phyloP scores from a whole-genome alignment of 164 flowering plant species.

The Dillenia turbinata region DNA sequence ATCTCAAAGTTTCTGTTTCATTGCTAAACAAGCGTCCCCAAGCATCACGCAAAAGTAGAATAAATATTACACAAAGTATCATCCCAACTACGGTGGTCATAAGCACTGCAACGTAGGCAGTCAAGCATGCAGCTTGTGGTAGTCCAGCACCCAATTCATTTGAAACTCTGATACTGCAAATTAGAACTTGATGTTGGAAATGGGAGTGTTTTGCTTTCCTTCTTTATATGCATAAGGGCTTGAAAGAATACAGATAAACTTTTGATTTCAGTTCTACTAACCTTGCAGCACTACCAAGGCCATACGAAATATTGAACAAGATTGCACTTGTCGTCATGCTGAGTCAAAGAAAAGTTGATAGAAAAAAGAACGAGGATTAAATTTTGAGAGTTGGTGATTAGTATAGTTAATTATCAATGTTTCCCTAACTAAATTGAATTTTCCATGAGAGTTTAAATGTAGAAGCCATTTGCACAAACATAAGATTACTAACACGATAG shows the following conservation, averaged over 20 bases:
- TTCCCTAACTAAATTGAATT: too few species aligned
- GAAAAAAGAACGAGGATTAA: too few species aligned
- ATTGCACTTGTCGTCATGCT: slow-evolving; percentile 20
- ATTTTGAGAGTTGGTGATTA: too few species aligned
- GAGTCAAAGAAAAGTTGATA: not conserved
- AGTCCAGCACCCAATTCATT: slow-evolving; percentile 45
- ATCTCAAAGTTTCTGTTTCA: slow-evolving; percentile 32
- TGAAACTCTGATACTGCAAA: slow-evolving; percentile 35
- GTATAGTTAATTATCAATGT: too few species aligned
- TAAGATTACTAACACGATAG: slow-evolving; percentile 21
- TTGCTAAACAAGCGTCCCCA: slow-evolving; percentile 34
- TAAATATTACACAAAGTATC: slow-evolving; percentile 14
- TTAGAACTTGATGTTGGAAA: not conserved
- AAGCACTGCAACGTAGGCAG: slow-evolving; percentile 17
- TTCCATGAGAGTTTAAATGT: too few species aligned
- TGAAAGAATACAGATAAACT: too few species aligned
- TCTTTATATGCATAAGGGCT: too few species aligned
- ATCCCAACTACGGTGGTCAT: slow-evolving; percentile 16
- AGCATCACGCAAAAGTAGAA: slow-evolving; percentile 16
- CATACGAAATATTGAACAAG: slow-evolving; percentile 25
- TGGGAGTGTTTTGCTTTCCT: not conserved
- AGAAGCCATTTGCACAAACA: too few species aligned
- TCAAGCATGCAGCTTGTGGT: slow-evolving; percentile 29
- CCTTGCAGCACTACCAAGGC: slow-evolving; percentile 32
- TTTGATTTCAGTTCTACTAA: not conserved